Evolutionary conservation across 1,284 basidiomycete species (phyloP), one percentile per base, ranked within the genome.

Genomic region (Moniliophthora roreri): DNA sequence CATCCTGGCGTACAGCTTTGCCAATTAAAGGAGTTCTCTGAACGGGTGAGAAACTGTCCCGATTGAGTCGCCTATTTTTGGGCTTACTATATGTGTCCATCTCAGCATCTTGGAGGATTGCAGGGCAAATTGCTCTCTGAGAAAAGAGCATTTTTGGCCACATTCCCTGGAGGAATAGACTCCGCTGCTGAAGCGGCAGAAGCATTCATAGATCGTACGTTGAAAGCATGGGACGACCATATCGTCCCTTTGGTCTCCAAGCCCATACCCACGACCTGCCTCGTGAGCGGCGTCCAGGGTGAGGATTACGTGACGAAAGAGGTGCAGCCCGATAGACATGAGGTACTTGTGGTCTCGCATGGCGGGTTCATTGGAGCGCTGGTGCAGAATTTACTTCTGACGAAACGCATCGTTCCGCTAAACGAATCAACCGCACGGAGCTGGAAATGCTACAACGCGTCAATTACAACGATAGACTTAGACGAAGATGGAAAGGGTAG

Each of bases 341-440:
- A 77, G 57, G 72, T 89, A 41, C 73, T 91, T 23, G 76, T 84
- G 3, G 78, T 82, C 51, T 80, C 82, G 36, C 88, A 91, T 56
- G 87, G 86, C 2, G 87, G 80, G 0, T 76, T 79, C 59, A 87
- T 90, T 55, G 66, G 69, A 18, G 71, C 72, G 15, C 71, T 90
- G 45, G 66, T 85, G 48, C 71, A 70, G 32, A 68, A 63, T 39
- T 63, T 89, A 60, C 57, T 79, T 16, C 67, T 68, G 10, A 73
- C 65, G 73, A 36, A 66, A 70, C 58, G 55, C 80, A 36, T 59
- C 55, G 39, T 71, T 67, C 50, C 74, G 61, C 37, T 53, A 61
- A n/a, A 79, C 74, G 0, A 23, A 11, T 15, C 28, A 10, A 74
- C 82, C 26, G 60, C 64, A 24, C 63, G 41, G 4, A 48, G 81